Percentiles rank a stretch among this genome's conserved stretches.
Evolutionary conservation across 306 rosid genomes (phyloP).

Genomic region (Dalbergia cochinchinensis): DNA sequence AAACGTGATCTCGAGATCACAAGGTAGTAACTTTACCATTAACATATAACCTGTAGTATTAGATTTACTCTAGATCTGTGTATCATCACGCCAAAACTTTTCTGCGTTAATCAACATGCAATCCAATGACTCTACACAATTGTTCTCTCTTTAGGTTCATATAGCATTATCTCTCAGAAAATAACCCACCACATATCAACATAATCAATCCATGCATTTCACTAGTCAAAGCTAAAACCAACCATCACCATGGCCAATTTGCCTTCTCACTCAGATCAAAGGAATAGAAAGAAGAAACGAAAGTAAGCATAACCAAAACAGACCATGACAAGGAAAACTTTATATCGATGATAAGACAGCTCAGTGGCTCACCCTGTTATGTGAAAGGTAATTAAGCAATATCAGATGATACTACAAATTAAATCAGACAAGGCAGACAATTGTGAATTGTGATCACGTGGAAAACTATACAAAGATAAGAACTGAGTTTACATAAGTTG

Average conservation of each 20-base stretch:
- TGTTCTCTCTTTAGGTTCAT: constrained; percentile 9
- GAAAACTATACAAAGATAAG: constrained; percentile 5
- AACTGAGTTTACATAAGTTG: constrained; percentile 9
- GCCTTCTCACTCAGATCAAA: constrained; percentile 5
- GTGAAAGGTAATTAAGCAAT: constrained; percentile 26
- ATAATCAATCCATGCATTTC: constrained; percentile 17
- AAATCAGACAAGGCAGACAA: constrained; percentile 30
- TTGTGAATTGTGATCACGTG: background rate
- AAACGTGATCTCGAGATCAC: too few relatives aligned
- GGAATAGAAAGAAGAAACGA: constrained; percentile 16
- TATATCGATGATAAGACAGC: background rate
- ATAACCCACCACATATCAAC: background rate
- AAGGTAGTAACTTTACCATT: too few relatives aligned
- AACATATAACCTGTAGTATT: constrained; percentile 2
- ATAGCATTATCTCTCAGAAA: constrained; percentile 6
- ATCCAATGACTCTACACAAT: constrained; percentile 11
- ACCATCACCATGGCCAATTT: constrained; percentile 21
- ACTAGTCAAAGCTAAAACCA: constrained; percentile 25
- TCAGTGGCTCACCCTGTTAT: background rate
- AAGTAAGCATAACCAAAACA: constrained; percentile 21
- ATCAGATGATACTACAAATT: background rate
- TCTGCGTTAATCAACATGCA: constrained; percentile 10
- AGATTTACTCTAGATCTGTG: constrained; percentile 24
- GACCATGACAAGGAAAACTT: constrained; percentile 1
- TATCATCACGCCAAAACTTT: background rate